Evolutionary conservation across 2,329 filamentous ascomycete species (phyloP).

Genomic region (Colletotrichum zoysiae): DNA sequence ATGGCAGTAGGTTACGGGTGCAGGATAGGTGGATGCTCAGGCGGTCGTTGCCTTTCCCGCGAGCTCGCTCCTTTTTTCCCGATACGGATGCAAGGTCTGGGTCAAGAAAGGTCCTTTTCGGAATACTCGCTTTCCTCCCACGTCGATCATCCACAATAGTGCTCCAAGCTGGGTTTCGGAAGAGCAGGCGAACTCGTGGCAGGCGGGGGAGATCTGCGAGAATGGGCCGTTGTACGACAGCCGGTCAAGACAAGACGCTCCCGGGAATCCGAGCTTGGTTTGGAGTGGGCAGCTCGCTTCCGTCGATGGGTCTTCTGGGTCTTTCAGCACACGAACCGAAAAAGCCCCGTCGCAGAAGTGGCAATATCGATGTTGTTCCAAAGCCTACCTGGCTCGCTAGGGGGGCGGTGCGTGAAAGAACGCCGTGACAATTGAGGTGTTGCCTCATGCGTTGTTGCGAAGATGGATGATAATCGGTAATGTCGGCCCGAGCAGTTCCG

Average conservation of each 20-base stretch:
- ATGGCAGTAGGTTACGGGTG: conserved; percentile 10
- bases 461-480: conserved; percentile 10
- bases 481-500: conserved; percentile 21
- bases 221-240: conserved; percentile 6
- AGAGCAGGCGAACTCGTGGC: background rate
- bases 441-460: conserved; percentile 4
- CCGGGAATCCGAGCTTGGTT: conserved; percentile 6
- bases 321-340: background rate
- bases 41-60: background rate
- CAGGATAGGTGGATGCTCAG: background rate
- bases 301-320: background rate
- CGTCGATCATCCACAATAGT: background rate
- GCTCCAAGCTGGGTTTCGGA: background rate
- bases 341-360: background rate
- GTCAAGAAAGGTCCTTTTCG: background rate
- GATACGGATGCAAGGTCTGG: background rate
- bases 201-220: background rate
- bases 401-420: background rate
- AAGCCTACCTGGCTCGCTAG: background rate
- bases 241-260: conserved; percentile 1
- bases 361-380: background rate
- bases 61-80: background rate
- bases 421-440: background rate
- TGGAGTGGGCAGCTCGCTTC: conserved; percentile 1
- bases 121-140: background rate